These are phyloP conservation scores for Talaromyces ruber DNA, from an alignment of 495 filamentous ascomycete species.

Conservation along the genomic window DNA sequence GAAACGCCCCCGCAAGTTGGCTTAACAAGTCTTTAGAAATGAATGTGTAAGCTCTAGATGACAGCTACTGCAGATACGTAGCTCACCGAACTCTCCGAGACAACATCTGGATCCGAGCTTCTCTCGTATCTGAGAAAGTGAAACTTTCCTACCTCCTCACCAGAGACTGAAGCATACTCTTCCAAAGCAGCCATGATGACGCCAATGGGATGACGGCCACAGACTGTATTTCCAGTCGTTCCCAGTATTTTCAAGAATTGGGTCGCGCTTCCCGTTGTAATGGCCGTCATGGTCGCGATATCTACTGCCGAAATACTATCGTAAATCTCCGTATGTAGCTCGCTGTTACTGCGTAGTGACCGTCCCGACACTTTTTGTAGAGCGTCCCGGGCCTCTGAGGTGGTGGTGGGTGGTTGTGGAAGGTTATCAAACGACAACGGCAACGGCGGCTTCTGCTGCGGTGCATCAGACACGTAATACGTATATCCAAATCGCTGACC, in stretches of 20 bases:
- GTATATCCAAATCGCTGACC: constrained; percentile 81
- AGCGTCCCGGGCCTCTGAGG: constrained; percentile 15
- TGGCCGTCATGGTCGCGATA: constrained; percentile 69
- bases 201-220: constrained; percentile 91
- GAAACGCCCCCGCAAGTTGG: constrained; percentile 2
- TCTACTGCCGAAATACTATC: constrained; percentile 82
- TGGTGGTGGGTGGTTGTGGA: constrained; percentile 28
- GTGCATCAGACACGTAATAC: constrained; percentile 55
- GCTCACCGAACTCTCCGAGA: constrained; percentile 83
- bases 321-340: constrained; percentile 54
- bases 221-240: constrained; percentile 84
- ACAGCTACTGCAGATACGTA: constrained; percentile 56
- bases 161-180: constrained; percentile 26
- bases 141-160: constrained; percentile 51
- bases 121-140: constrained; percentile 87
- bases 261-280: constrained; percentile 63
- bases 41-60: constrained; percentile 13
- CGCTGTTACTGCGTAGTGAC: constrained; percentile 28
- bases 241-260: constrained; percentile 60
- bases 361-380: constrained; percentile 29
- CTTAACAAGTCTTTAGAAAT: background rate
- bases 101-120: constrained; percentile 64
- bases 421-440: constrained; percentile 31
- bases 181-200: constrained; percentile 88
- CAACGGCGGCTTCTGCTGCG: constrained; percentile 28